Evolutionary conservation across 352 stramenopile species (phyloP).

Genomic region (Pythium volutum): DNA sequence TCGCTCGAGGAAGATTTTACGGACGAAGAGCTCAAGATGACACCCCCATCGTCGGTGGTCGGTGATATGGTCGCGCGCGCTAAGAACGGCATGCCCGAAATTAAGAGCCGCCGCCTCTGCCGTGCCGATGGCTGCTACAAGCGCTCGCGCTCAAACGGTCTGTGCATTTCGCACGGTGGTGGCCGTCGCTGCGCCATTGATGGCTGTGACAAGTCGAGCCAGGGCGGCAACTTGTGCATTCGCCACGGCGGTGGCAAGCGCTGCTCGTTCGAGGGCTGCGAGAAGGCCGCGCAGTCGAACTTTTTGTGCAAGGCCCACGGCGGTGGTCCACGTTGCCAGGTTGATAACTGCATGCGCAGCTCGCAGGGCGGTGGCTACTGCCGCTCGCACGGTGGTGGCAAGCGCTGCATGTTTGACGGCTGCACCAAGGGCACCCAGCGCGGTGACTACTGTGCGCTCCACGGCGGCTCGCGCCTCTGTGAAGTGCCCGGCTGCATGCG

Average conservation of each 20-base stretch:
- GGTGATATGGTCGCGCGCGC: slow-evolving; percentile 3
- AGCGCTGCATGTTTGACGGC: slow-evolving; percentile 79
- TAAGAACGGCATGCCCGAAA: slow-evolving; percentile 29
- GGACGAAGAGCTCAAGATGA: slow-evolving; percentile 71
- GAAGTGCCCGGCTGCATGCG: slow-evolving; percentile 77
- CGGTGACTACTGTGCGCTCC: slow-evolving; percentile 81
- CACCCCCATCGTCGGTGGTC: slow-evolving; percentile 23
- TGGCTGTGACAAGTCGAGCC: slow-evolving; percentile 77
- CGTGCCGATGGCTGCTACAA: slow-evolving; percentile 79
- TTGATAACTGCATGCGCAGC: slow-evolving; percentile 58
- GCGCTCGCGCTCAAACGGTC: slow-evolving; percentile 78
- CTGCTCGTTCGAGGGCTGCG: slow-evolving; percentile 71
- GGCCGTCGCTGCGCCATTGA: slow-evolving; percentile 74
- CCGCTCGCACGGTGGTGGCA: slow-evolving; percentile 83
- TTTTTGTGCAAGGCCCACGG: slow-evolving; percentile 87
- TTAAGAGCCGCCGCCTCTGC: slow-evolving; percentile 72
- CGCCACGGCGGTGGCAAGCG: slow-evolving; percentile 83
- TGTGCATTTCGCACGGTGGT: slow-evolving; percentile 85
- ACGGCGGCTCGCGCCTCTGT: slow-evolving; percentile 83
- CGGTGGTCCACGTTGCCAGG: slow-evolving; percentile 75
- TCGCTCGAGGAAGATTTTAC: slow-evolving; percentile 68
- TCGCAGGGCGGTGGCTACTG: slow-evolving; percentile 81
- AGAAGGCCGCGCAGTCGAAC: slow-evolving; percentile 82
- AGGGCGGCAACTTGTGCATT: slow-evolving; percentile 83
- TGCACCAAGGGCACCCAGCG: slow-evolving; percentile 88